Conservation (phyloP, 495 filamentous ascomycete genomes). For the Lasiosphaeria hispida region DNA sequence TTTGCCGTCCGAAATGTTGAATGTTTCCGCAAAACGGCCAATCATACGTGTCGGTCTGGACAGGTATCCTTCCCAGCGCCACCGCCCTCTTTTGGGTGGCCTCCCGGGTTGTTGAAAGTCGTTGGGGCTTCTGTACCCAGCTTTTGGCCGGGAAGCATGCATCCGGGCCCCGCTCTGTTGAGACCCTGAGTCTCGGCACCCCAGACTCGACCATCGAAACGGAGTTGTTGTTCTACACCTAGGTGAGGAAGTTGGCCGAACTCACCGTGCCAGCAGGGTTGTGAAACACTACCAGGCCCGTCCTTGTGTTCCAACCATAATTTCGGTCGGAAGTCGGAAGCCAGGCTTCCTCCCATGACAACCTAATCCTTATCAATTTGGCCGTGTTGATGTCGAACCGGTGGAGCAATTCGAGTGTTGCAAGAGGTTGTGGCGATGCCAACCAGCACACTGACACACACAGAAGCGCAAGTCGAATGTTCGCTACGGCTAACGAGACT, state of each 20-base stretch:
- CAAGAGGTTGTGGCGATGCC: neutral
- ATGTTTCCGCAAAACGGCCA: no score
- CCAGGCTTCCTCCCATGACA: neutral
- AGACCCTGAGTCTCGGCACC: neutral
- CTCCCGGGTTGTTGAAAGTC: no score
- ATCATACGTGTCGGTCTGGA: no score
- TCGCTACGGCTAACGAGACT: no score
- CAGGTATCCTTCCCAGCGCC: no score
- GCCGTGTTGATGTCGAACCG: neutral
- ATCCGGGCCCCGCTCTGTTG: neutral
- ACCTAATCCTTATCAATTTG: no score
- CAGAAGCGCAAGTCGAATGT: no score
- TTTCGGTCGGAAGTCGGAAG: neutral
- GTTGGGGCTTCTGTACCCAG: no score
- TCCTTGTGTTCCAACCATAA: neutral
- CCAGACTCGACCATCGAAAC: neutral
- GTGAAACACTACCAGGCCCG: slow-evolving; percentile 10
- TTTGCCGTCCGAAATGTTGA: no score
- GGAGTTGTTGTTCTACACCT: neutral
- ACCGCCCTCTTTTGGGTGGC: no score
- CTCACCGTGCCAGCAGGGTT: slow-evolving; percentile 4
- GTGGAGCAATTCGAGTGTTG: neutral
- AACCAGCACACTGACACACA: no score
- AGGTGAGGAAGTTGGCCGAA: neutral
- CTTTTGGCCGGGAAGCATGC: neutral